Evolutionary conservation across 1,139 yeast species (phyloP), one percentile per base, ranked within the genome.

Genomic region (Nakaseomyces sp.): DNA sequence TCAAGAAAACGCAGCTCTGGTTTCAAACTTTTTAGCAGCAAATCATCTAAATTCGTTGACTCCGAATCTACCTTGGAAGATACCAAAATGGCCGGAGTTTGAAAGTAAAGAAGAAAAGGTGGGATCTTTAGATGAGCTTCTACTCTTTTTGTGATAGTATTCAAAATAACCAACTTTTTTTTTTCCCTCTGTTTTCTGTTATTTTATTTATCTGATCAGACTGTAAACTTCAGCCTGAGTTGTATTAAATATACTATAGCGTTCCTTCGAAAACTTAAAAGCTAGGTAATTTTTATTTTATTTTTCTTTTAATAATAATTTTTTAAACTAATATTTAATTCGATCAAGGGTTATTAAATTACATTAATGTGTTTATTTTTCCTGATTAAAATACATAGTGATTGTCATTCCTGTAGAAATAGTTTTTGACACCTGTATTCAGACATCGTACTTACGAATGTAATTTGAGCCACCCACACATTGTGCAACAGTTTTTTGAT

Each of bases 401-500:
- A n/a, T n/a, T n/a, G n/a, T n/a, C n/a, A n/a, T n/a, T n/a, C n/a
- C n/a, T n/a, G n/a, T n/a, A n/a, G n/a, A n/a, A n/a, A n/a, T n/a
- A n/a, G n/a, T n/a, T n/a, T n/a, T n/a, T n/a, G n/a, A n/a, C n/a
- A n/a, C 5, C 18, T 22, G 6, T 2, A 3, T 17, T 37, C 19
- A n/a, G 4, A 6, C 5, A 5, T 22, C 40, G 37, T 45, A 57
- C 26, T 50, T 30, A 45, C 52, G 56, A 25, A 68, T 58, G 44
- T 69, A 69, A 37, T 68, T 69, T 6, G 48, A 49, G 1, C 91
- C 91, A 40, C 79, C 81, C 30, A 76, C 88, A 63, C 96, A 89
- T 57, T 85, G 76, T 0, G 96, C 91, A 12, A 86, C 89, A 0
- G 95, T 85, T 61, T 80, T 54, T 55, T 83, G 93, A 41, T 73